A percentile compares a stretch with the other conserved stretches of the same genome.
Conservation (phyloP, 2,329 filamentous ascomycete species). For the Penicillium sp. region DNA sequence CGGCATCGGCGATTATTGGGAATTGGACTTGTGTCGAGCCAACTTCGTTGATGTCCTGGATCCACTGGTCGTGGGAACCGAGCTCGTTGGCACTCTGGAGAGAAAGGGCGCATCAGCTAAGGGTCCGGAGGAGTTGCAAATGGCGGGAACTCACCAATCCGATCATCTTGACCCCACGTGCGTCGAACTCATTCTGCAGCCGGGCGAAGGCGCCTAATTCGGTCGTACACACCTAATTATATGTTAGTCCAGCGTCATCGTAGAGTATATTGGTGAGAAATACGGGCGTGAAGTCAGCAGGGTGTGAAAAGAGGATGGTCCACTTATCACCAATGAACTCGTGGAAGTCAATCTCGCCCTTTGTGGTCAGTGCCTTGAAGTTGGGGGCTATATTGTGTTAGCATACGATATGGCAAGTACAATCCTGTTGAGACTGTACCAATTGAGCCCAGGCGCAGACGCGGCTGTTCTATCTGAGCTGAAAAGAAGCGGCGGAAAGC, state of each 20-base stretch:
- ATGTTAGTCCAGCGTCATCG: background rate
- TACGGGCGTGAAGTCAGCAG: constrained; percentile 84
- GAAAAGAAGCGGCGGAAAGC: constrained; percentile 31
- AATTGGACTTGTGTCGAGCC: constrained; percentile 69
- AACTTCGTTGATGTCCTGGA: constrained; percentile 82
- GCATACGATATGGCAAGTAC: background rate
- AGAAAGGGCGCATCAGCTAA: background rate
- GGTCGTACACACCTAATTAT: constrained; percentile 65
- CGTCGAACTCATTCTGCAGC: constrained; percentile 81
- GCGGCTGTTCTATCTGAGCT: constrained; percentile 32
- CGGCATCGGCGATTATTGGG: constrained; percentile 80
- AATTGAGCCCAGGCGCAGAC: constrained; percentile 36
- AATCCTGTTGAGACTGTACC: constrained; percentile 19
- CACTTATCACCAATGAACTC: constrained; percentile 66
- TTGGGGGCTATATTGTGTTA: constrained; percentile 53
- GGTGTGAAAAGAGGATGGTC: constrained; percentile 68
- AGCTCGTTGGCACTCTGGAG: constrained; percentile 75
- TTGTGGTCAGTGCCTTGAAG: constrained; percentile 65
- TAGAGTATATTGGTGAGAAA: background rate
- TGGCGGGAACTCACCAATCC: constrained; percentile 57
- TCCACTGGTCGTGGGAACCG: constrained; percentile 80
- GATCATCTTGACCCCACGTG: constrained; percentile 86
- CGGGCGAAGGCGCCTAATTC: constrained; percentile 92
- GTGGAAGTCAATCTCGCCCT: constrained; percentile 66
- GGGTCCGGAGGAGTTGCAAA: background rate